A percentile compares a stretch with the other conserved stretches of the same genome.
Evolutionary conservation across 73 alveolate species (phyloP).

Genomic region (Paramecium tetraurelia): DNA sequence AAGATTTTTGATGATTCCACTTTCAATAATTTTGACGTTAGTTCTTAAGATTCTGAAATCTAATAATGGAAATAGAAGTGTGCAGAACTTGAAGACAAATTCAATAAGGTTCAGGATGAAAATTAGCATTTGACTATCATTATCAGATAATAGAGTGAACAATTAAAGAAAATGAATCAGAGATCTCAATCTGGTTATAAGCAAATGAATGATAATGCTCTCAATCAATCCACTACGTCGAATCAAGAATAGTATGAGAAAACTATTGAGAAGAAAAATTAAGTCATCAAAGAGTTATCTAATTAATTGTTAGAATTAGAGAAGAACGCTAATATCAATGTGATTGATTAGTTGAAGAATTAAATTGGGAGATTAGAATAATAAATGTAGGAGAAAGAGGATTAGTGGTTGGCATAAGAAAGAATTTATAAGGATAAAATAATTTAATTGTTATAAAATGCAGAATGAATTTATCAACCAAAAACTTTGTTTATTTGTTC

Average conservation of each 20-base stretch:
- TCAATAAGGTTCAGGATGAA: not conserved
- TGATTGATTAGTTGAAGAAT: not conserved
- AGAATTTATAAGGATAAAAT: not conserved
- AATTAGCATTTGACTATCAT: not conserved
- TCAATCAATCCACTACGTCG: not conserved
- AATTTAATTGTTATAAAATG: not conserved
- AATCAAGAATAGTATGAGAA: not conserved
- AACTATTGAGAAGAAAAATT: not conserved
- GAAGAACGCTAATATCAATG: not conserved
- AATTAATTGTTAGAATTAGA: not conserved
- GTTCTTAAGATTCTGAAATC: not conserved
- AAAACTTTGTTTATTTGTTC: not conserved
- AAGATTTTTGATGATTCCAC: not conserved
- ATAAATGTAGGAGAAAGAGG: not conserved
- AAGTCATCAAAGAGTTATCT: not conserved
- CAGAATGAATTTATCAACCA: not conserved
- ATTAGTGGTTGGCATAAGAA: not conserved
- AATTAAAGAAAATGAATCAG: not conserved
- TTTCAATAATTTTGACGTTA: not conserved
- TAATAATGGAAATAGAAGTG: not conserved
- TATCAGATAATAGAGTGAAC: conserved; percentile 14
- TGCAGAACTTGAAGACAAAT: not conserved
- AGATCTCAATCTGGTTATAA: not conserved
- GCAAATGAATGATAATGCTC: not conserved
- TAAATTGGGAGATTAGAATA: not conserved